Conservation (phyloP, 2,329 filamentous ascomycete species). For the Neofusicoccum ribis region DNA sequence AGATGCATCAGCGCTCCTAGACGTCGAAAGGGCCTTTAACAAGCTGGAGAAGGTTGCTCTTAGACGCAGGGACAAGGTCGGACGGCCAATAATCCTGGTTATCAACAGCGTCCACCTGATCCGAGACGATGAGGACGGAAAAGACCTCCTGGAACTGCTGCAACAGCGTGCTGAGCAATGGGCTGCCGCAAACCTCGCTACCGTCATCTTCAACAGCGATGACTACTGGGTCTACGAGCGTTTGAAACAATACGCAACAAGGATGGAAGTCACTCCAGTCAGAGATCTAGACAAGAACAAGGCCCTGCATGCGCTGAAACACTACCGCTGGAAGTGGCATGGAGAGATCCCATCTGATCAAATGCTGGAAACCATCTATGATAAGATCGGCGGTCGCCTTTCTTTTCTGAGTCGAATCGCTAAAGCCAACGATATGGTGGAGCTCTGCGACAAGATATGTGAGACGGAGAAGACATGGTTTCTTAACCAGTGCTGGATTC, state of each 20-base stretch:
- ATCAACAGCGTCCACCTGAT: slow-evolving; percentile 93
- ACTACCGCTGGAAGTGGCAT: slow-evolving; percentile 80
- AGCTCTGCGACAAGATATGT: slow-evolving; percentile 72
- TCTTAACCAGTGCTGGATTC: slow-evolving; percentile 73
- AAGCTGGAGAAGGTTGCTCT: slow-evolving; percentile 96
- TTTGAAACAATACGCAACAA: slow-evolving; percentile 85
- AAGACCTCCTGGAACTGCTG: slow-evolving; percentile 87
- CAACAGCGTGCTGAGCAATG: slow-evolving; percentile 96
- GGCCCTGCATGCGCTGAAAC: slow-evolving; percentile 73
- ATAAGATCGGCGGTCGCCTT: slow-evolving; percentile 81
- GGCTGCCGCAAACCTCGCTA: slow-evolving; percentile 89
- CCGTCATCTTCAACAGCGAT: slow-evolving; percentile 91
- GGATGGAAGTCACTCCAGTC: slow-evolving; percentile 91
- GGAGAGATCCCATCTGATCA: slow-evolving; percentile 57
- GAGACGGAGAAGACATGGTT: slow-evolving; percentile 76
- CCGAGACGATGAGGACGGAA: slow-evolving; percentile 88
- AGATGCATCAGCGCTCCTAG: slow-evolving; percentile 86
- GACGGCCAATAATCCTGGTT: slow-evolving; percentile 81
- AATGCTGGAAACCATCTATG: slow-evolving; percentile 75
- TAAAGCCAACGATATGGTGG: slow-evolving; percentile 78
- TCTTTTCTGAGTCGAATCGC: slow-evolving; percentile 88
- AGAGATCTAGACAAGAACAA: slow-evolving; percentile 76
- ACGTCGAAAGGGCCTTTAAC: slow-evolving; percentile 96
- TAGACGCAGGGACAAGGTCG: slow-evolving; percentile 60
- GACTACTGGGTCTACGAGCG: slow-evolving; percentile 99